phyloP scores from a whole-genome alignment of 2,329 filamentous ascomycete species.

The Oidium heveae region DNA sequence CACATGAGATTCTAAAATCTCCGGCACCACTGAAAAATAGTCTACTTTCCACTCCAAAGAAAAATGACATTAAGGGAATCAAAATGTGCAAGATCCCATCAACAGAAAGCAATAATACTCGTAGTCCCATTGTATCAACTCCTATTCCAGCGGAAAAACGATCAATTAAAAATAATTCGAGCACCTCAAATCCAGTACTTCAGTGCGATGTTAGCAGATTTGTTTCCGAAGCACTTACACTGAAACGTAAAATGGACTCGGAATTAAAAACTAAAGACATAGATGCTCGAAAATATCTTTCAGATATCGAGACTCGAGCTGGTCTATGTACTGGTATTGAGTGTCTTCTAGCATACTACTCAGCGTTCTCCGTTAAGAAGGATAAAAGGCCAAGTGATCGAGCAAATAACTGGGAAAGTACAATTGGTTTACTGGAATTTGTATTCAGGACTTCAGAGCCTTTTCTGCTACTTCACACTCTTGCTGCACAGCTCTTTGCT shows the following conservation, averaged over 20 bases:
- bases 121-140: constrained; percentile 14
- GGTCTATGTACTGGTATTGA: constrained; percentile 11
- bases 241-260: constrained; percentile 14
- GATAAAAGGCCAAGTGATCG: constrained; percentile 2
- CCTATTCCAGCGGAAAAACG: constrained; percentile 13
- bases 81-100: constrained; percentile 18
- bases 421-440: constrained; percentile 21
- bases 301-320: constrained; percentile 8
- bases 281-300: constrained; percentile 1
- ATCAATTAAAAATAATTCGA: constrained; percentile 8
- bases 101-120: constrained; percentile 16
- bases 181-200: background rate
- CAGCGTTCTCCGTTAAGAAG: constrained; percentile 7
- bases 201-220: constrained; percentile 2
- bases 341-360: constrained; percentile 12
- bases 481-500: constrained; percentile 21
- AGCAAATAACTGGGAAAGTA: constrained; percentile 19
- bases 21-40: constrained; percentile 10
- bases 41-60: constrained; percentile 18
- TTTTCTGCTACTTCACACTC: constrained; percentile 16
- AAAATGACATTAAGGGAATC: constrained; percentile 15
- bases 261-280: constrained; percentile 5
- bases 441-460: constrained; percentile 16
- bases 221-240: constrained; percentile 5
- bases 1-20: constrained; percentile 15